Evolutionary conservation across 2,329 filamentous ascomycete species (phyloP).

Genomic region (Trichoderma lentiforme): DNA sequence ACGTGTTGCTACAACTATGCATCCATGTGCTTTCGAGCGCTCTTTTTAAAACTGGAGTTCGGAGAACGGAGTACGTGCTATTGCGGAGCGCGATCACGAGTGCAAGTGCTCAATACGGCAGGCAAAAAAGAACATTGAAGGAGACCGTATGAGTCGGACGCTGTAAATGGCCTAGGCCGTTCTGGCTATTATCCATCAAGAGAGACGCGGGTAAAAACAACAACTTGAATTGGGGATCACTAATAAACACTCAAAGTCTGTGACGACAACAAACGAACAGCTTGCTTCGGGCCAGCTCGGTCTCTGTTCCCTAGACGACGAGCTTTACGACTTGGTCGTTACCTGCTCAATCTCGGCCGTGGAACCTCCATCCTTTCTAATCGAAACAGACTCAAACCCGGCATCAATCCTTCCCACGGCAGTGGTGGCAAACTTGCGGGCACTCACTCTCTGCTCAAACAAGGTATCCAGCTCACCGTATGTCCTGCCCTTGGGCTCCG

Average conservation of each 20-base stretch:
- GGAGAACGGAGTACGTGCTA: background rate
- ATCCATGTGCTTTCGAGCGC: background rate
- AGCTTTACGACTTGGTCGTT: background rate
- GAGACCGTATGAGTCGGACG: background rate
- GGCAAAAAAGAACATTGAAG: background rate
- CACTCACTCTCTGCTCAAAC: slow-evolving; percentile 45
- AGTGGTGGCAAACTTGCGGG: slow-evolving; percentile 40
- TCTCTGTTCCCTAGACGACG: background rate
- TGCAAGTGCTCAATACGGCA: slow-evolving; percentile 4
- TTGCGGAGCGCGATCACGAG: slow-evolving; percentile 2
- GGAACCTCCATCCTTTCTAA: slow-evolving; percentile 26
- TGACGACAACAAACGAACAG: background rate
- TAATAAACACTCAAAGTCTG: background rate
- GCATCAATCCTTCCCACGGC: slow-evolving; percentile 30
- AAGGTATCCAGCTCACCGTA: slow-evolving; percentile 55
- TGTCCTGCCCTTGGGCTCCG: slow-evolving; percentile 52
- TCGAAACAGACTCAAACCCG: slow-evolving; percentile 5
- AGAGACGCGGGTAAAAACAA: background rate
- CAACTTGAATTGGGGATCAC: background rate
- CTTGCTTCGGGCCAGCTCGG: background rate
- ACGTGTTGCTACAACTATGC: background rate
- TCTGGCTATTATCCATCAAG: background rate
- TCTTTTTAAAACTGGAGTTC: background rate
- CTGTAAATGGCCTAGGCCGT: background rate
- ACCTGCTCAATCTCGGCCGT: slow-evolving; percentile 20